Base-by-base conservation (phyloP, 352 stramenopile genomes). In the Aphanomyces stellatus region DNA sequence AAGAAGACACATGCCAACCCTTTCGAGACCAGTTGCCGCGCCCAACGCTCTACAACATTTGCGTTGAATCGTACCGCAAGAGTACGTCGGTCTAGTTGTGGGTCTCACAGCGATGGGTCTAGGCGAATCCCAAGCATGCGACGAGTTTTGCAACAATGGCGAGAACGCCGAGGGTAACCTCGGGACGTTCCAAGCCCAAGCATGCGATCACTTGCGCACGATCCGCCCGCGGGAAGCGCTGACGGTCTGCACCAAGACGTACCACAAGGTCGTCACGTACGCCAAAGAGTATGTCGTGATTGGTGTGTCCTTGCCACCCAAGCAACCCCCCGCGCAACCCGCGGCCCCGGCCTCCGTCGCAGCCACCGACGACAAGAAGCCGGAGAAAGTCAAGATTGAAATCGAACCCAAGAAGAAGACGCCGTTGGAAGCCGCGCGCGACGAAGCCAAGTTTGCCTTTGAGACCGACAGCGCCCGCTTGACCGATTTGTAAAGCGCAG, bases 31-130 rank as follows among this genome's bases (percentile, higher is more conserved):
- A 51, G 3, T 27, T 67, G 2, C 60, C 60, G 3, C 60, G 60
- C 27, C 60, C 60, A 25, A 33, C 60, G 22, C 60, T 67, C 22
- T 67, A 59, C 49, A 67, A 67, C 60, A 43, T 43, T 28, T 67
- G 60, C 37, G 60, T 67, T 25, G 60, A 67, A 8, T 37, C 60
- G 17, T 60, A 59, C n/a, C 60, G 60, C 30, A 33, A n/a, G 19
- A 41, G 60, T 67, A 59, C n/a, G n/a, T n/a, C n/a, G n/a, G n/a
- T n/a, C n/a, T n/a, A n/a, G n/a, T 10, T 64, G 10, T 25, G 7
- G 28, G 19, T n/a, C 27, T 56, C 13, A 33, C 49, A 31, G 24
- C 6, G 22, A 53, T 25, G 17, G n/a, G 11, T 63, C 8, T 42
- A 37, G 41, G 42, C 31, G 57, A 35, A 6, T 34, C 33, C 34